These are phyloP conservation scores for Ceratobasidium papillatum DNA, from an alignment of 1,284 basidiomycete genomes.

Conservation along the genomic window DNA sequence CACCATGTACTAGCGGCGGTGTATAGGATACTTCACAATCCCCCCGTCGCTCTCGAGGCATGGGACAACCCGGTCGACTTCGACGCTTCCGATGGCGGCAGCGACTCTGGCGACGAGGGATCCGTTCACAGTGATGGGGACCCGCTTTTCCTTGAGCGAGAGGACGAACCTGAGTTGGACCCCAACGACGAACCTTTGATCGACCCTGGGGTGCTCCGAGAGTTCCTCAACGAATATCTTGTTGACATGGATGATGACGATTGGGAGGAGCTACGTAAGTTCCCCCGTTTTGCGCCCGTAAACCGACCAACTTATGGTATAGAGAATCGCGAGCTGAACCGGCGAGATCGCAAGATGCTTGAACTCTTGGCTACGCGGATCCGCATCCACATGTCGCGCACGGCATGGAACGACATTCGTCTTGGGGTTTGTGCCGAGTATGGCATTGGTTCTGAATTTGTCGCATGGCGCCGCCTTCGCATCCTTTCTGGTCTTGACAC, in stretches of 20 bases:
- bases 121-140: background rate
- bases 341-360: slow-evolving; percentile 4
- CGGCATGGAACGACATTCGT: slow-evolving; percentile 16
- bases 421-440: background rate
- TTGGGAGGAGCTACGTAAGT: slow-evolving; percentile 14
- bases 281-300: slow-evolving; percentile 48
- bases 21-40: slow-evolving; percentile 2
- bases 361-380: slow-evolving; percentile 8
- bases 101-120: background rate
- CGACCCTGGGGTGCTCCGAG: background rate
- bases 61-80: background rate
- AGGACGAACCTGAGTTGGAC: background rate
- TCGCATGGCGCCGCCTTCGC: slow-evolving; percentile 23
- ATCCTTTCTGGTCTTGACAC: slow-evolving; percentile 16
- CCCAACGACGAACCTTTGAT: slow-evolving; percentile 1
- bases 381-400: slow-evolving; percentile 8
- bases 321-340: background rate
- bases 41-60: background rate
- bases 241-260: slow-evolving; percentile 17
- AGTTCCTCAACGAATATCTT: background rate
- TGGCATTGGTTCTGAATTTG: background rate
- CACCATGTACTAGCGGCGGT: background rate
- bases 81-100: background rate
- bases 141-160: background rate
- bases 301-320: background rate